Conservation (phyloP, 257 asterid species). For the Ilex aquifolium region DNA sequence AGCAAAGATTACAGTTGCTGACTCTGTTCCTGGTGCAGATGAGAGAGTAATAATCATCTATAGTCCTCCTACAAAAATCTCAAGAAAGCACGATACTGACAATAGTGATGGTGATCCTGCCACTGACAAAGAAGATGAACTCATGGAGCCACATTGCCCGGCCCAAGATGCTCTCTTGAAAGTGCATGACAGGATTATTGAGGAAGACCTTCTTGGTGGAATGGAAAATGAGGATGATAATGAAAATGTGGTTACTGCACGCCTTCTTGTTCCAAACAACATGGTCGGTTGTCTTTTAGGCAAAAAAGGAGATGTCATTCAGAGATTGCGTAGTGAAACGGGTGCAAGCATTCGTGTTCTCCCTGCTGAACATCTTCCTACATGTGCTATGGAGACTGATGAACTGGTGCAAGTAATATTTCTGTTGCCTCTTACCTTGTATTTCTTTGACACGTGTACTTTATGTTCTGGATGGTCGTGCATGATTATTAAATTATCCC, state of each 20-base stretch:
- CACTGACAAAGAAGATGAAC: constrained; percentile 18
- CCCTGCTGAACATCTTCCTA: constrained; percentile 59
- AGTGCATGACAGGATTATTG: constrained; percentile 70
- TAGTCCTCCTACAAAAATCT: constrained; percentile 55
- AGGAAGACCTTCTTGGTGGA: constrained; percentile 52
- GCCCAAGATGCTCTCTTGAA: constrained; percentile 80
- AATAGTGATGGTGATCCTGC: constrained; percentile 18
- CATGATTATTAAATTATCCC: no score
- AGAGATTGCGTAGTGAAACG: constrained; percentile 68
- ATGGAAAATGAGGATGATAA: constrained; percentile 26
- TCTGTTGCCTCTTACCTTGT: neutral
- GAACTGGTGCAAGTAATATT: constrained; percentile 66
- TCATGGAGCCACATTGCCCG: constrained; percentile 56
- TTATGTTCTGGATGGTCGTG: no score
- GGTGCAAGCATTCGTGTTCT: constrained; percentile 79
- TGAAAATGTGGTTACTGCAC: constrained; percentile 53
- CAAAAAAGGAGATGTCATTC: constrained; percentile 79
- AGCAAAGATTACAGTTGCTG: constrained; percentile 75
- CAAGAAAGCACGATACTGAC: constrained; percentile 26
- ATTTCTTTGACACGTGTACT: no score
- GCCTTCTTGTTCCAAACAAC: constrained; percentile 62
- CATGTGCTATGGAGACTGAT: constrained; percentile 57
- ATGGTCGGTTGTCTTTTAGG: constrained; percentile 74
- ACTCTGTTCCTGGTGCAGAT: constrained; percentile 67
- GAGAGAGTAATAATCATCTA: constrained; percentile 58